A percentile compares a stretch with the other conserved stretches of the same genome.
Evolutionary conservation across 441 rosid genomes (phyloP).

Genomic region (Lagerstroemia fauriei): DNA sequence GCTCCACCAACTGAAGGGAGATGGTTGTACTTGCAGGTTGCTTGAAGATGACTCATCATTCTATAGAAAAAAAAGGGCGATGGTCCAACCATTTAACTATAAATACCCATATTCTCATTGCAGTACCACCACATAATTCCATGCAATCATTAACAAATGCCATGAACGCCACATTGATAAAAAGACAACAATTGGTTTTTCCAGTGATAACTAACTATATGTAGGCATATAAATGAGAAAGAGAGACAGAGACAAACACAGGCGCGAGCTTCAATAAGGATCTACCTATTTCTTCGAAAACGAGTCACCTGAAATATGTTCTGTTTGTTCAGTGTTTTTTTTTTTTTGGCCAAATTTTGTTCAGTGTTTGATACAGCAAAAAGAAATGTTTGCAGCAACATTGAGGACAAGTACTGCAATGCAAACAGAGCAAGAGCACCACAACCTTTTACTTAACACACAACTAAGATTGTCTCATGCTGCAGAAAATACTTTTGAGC

Average conservation of each 20-base stretch:
- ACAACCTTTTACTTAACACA: background rate
- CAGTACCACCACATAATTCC: background rate
- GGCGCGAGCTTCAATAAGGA: background rate
- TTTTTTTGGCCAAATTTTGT: too few relatives aligned
- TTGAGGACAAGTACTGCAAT: background rate
- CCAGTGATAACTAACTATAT: background rate
- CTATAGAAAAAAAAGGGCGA: slow-evolving; percentile 51
- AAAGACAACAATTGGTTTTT: background rate
- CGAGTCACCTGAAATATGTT: too few relatives aligned
- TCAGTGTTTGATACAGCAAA: background rate
- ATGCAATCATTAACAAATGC: background rate
- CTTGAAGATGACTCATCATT: slow-evolving; percentile 63
- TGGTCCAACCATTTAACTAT: slow-evolving; percentile 52
- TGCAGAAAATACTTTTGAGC: background rate
- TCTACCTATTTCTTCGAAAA: background rate
- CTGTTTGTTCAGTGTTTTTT: too few relatives aligned
- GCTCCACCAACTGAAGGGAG: background rate
- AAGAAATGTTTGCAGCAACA: background rate
- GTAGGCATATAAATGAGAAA: too few relatives aligned
- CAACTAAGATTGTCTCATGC: too few relatives aligned
- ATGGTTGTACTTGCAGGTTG: slow-evolving; percentile 65
- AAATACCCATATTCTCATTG: background rate
- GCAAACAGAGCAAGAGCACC: too few relatives aligned
- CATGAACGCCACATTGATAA: background rate
- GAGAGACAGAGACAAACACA: too few relatives aligned